Conservation (phyloP, 257 asterid genomes). For the Verbena officinalis region DNA sequence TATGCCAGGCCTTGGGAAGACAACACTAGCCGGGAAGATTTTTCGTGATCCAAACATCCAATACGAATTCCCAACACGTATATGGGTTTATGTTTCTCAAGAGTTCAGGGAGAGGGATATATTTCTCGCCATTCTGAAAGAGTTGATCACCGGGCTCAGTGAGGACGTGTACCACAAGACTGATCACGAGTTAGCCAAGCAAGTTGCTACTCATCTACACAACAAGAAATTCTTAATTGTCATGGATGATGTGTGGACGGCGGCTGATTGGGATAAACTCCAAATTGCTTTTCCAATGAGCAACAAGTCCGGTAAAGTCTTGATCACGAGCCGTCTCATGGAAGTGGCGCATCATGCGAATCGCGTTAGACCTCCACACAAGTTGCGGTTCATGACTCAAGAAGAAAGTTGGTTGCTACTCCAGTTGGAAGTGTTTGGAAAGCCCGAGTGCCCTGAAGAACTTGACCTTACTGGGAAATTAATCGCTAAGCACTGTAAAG, state of each 20-base stretch:
- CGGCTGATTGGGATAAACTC: conserved; percentile 34
- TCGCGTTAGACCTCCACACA: conserved; percentile 30
- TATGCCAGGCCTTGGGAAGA: conserved; percentile 62
- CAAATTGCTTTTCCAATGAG: conserved; percentile 30
- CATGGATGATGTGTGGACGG: conserved; percentile 41
- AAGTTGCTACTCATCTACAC: too few relatives aligned
- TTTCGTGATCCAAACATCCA: conserved; percentile 33
- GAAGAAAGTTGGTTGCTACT: conserved; percentile 47
- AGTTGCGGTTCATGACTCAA: conserved; percentile 34
- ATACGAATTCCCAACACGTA: conserved; percentile 43
- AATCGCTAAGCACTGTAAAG: too few relatives aligned
- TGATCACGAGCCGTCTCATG: conserved; percentile 42
- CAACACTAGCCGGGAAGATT: conserved; percentile 46
- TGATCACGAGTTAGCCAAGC: conserved; percentile 30
- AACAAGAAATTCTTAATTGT: conserved; percentile 38
- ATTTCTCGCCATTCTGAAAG: conserved; percentile 40
- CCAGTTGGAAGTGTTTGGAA: conserved; percentile 41
- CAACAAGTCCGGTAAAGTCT: conserved; percentile 36
- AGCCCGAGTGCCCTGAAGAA: too few relatives aligned
- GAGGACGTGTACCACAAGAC: conserved; percentile 30
- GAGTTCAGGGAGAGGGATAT: conserved; percentile 37
- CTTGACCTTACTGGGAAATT: too few relatives aligned
- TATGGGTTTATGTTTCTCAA: conserved; percentile 50
- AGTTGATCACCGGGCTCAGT: conserved; percentile 28
- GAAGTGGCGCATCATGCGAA: conserved; percentile 36